Base-by-base conservation (phyloP, 2,329 filamentous ascomycete genomes). In the Westerdykella aurantiaca region DNA sequence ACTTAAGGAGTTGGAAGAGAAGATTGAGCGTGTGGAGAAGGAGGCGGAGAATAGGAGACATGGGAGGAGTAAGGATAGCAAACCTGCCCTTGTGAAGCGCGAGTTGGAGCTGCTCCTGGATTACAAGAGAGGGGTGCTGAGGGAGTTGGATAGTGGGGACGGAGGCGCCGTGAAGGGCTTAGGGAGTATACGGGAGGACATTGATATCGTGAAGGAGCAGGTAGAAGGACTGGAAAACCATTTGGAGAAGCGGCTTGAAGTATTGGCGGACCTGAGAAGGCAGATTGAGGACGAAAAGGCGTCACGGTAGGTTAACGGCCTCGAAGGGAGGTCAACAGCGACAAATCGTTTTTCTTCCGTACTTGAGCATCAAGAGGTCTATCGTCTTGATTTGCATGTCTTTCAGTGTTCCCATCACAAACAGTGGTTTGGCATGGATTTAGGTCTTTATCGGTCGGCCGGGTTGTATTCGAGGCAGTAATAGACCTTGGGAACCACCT, bases 81-180 rank as follows among this genome's bases (percentile, higher is more conserved):
- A 89, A 70, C 91, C 91, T 35, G 88, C 89, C 31, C 76, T 98
- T 34, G 88, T 97, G 44, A 97, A 96, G 77, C 78, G 90, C 50
- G 93, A 98, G 71, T 74, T 96, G 38, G 88, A 97, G 68, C 88
- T 95, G 72, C 70, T 98, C 68, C 75, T 98, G 35, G 93, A 98
- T 62, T 97, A 95, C 69, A 98, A 98, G 79, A 77, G 88, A 65
- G 81, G 81, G 61, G 84, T 83, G 72, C 74, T 91, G 64, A 76
- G 81, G 55, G 89, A 86, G 40, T 61, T 89, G 68, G 85, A 93
- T 69, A 79, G 81, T 50, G 86, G 85, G 23, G 77, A 80, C 43
- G 80, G 78, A 6, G 89, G 88, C 0, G 63, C 56, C 6, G 64
- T 66, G 1, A 80, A 83, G 50, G 80, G 79, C 48, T 66, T 97